Evolutionary conservation across 2,329 filamentous ascomycete species (phyloP), one percentile per base, ranked within the genome.

Genomic region (Talaromyces funiculosus): DNA sequence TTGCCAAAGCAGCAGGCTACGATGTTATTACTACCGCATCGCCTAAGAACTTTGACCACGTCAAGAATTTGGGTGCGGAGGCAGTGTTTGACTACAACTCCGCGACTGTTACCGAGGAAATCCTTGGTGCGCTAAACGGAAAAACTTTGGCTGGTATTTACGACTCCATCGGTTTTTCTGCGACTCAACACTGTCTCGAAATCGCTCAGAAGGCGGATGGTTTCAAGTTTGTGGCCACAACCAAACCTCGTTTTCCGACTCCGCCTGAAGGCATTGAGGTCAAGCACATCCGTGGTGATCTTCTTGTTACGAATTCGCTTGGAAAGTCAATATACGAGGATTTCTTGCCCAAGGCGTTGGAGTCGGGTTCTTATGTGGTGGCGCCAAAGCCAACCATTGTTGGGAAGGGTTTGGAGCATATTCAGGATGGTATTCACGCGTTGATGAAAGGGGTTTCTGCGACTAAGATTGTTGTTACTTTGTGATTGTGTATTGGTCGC

Each of bases 391-490:
- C 77, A 1, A 40, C 69, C 7, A 63, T 81, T 18, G 68, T 75
- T 1, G 77, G 77, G 3, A 70, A 73, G 6, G 78, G 79, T 2
- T 63, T 81, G 8, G 75, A 75, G 53, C 71, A 65, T 26, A 65
- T 80, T 1, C 77, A 81, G 63, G 72, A 68, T 3, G 78, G 70
- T 1, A 58, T 80, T 31, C 72, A 79, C 63, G 51, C 70, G 0
- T 68, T 62, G 37, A 69, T 71, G 49, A 76, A 77, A 6, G 75
- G 75, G 31, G 73, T 79, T 3, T 78, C 77, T 16, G 77, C 74
- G 3, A 70, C 71, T 65, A 80, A 80, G 67, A 51, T 78, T 26
- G 76, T 80, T 16, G 71, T 78, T n/a, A 53, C 61, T n/a, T 26
- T 61, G 3, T 58, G 24, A 57, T 24, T 45, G 2, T 29, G n/a